Conservation (phyloP, 139 green algal genomes). For the Coccomyxa sp. region DNA sequence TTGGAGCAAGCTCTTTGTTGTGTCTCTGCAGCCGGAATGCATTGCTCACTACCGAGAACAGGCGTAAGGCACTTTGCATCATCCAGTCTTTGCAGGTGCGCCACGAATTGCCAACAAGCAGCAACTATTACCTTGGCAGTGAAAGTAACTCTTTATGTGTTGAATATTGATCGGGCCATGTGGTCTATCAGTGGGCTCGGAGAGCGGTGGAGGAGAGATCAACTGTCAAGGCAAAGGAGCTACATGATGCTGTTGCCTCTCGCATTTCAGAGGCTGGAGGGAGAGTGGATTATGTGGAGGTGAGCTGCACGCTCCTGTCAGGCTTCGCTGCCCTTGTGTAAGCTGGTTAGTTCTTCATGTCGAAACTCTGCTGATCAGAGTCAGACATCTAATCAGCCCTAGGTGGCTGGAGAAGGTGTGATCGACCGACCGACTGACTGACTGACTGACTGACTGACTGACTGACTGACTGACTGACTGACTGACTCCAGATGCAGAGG, state of each 20-base stretch:
- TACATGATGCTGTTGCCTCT: slow-evolving; percentile 33
- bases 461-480: too few relatives aligned
- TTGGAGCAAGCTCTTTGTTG: neutral
- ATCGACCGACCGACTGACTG: too few relatives aligned
- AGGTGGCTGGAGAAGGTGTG: too few relatives aligned
- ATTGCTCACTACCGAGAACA: slow-evolving; percentile 59
- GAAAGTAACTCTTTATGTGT: neutral
- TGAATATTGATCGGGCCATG: neutral
- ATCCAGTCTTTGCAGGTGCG: slow-evolving; percentile 35
- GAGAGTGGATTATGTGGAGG: slow-evolving; percentile 85
- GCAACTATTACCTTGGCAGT: too few relatives aligned
- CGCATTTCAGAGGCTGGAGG: slow-evolving; percentile 51
- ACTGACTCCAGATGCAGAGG: too few relatives aligned
- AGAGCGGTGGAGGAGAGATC: slow-evolving; percentile 8
- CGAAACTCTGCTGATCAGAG: too few relatives aligned
- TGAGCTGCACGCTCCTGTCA: slow-evolving; percentile 13
- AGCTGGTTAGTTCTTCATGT: too few relatives aligned
- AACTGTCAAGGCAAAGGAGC: neutral
- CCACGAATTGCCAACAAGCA: neutral
- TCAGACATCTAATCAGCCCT: too few relatives aligned
- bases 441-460: too few relatives aligned
- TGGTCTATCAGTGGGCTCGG: slow-evolving; percentile 16
- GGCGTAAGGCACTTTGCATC: slow-evolving; percentile 58
- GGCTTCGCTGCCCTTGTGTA: neutral
- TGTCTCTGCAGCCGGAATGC: slow-evolving; percentile 75